Evolutionary conservation across 495 filamentous ascomycete genomes (phyloP).

Genomic region (Cryomyces minteri): DNA sequence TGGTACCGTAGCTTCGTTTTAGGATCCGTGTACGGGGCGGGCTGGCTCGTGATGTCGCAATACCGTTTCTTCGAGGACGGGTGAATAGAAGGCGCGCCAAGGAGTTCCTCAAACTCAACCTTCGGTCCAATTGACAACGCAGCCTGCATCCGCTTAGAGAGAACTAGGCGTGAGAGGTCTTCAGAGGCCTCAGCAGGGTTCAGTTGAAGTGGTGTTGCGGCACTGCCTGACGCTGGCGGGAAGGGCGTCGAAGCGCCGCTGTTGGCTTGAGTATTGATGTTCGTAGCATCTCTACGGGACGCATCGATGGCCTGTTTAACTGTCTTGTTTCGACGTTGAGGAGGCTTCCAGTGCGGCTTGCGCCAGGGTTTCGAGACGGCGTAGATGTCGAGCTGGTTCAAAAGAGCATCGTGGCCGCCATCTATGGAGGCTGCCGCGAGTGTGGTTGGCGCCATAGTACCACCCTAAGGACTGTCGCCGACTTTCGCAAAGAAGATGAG

Average conservation of each 20-base stretch:
- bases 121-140: conserved; percentile 34
- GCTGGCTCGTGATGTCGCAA: conserved; percentile 85
- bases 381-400: conserved; percentile 79
- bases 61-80: conserved; percentile 61
- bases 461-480: no score
- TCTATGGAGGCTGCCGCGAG: conserved; percentile 16
- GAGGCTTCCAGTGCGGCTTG: conserved; percentile 72
- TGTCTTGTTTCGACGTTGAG: conserved; percentile 92
- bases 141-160: conserved; percentile 41
- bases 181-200: conserved; percentile 46
- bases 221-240: conserved; percentile 17
- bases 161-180: conserved; percentile 64
- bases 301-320: conserved; percentile 92
- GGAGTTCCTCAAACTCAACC: conserved; percentile 89
- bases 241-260: conserved; percentile 62
- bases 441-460: no score
- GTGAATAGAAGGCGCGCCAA: conserved; percentile 67
- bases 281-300: conserved; percentile 46
- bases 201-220: not conserved
- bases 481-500: no score
- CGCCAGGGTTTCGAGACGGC: conserved; percentile 69
- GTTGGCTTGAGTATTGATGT: conserved; percentile 61
- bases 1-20: conserved; percentile 85
- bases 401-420: conserved; percentile 27
- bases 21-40: conserved; percentile 78